phyloP scores from a whole-genome alignment of 2,329 filamentous ascomycete genomes.

The Aspergillus aculeatinus region DNA sequence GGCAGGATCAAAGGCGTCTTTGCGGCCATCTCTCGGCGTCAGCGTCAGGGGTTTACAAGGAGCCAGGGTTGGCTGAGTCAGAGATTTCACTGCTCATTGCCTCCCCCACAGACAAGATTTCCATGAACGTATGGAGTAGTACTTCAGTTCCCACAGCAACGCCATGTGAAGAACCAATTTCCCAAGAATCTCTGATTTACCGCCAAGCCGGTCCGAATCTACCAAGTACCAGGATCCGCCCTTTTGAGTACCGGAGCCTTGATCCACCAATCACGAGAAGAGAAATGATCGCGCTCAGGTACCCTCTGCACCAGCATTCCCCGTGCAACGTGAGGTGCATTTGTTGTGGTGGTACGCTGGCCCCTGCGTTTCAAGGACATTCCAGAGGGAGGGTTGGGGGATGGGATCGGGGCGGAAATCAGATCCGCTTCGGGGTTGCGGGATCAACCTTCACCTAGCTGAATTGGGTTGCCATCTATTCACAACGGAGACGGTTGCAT shows the following conservation, averaged over 20 bases:
- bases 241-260: not conserved
- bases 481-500: not conserved
- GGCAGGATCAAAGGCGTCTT: too few species aligned
- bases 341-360: not conserved
- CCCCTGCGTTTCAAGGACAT: not conserved
- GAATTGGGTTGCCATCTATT: not conserved
- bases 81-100: too few species aligned
- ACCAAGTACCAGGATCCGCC: too few species aligned
- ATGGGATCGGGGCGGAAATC: not conserved
- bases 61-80: too few species aligned
- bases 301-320: not conserved
- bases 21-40: too few species aligned
- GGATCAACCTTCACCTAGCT: not conserved
- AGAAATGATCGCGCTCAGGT: not conserved
- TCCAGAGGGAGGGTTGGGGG: not conserved
- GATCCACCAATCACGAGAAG: not conserved
- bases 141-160: too few species aligned
- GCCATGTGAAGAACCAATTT: too few species aligned
- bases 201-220: not conserved
- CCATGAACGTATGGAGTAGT: too few species aligned
- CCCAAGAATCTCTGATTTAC: not conserved
- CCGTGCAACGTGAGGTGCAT: not conserved
- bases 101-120: too few species aligned
- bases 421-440: not conserved
- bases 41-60: too few species aligned